phyloP scores from a whole-genome alignment of 2,329 filamentous ascomycete species.

The Juglanconis oblonga region DNA sequence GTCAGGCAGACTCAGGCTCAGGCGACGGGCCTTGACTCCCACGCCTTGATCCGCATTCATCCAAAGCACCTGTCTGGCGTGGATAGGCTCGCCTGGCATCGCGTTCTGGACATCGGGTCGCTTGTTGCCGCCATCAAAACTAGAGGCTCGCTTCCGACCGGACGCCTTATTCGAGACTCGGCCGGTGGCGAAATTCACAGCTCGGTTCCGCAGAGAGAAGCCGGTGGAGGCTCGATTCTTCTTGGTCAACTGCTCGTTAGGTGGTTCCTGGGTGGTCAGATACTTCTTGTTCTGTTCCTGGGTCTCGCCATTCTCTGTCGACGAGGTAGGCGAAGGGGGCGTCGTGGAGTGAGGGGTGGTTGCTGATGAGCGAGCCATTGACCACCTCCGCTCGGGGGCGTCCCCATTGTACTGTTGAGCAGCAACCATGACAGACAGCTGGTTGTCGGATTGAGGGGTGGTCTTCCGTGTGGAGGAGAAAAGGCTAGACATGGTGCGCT shows the following conservation, averaged over 20 bases:
- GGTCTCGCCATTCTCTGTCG: conserved; percentile 35
- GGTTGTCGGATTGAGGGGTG: conserved; percentile 28
- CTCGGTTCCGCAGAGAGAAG: conserved; percentile 44
- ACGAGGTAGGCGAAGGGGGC: conserved; percentile 47
- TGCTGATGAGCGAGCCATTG: conserved; percentile 42
- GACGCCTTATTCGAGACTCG: conserved; percentile 23
- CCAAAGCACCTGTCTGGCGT: conserved; percentile 27
- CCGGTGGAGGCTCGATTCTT: conserved; percentile 53
- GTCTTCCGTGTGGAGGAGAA: conserved; percentile 39
- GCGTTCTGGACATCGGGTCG: conserved; percentile 26
- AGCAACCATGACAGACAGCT: conserved; percentile 21
- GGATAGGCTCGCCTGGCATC: conserved; percentile 22
- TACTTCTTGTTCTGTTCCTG: conserved; percentile 21
- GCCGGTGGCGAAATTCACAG: conserved; percentile 43
- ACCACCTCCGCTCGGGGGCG: conserved; percentile 39
- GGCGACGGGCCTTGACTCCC: conserved; percentile 73
- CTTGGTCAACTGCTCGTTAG: conserved; percentile 45
- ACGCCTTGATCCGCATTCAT: conserved; percentile 64
- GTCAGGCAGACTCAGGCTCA: conserved; percentile 72
- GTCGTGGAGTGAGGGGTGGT: conserved; percentile 45
- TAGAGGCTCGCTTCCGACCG: conserved; percentile 41
- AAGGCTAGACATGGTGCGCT: conserved; percentile 48
- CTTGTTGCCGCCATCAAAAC: conserved; percentile 41
- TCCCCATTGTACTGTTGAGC: conserved; percentile 7
- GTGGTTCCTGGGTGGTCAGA: conserved; percentile 33